Evolutionary conservation across 306 rosid species (phyloP).

Genomic region (Hippophae gyantsensis): DNA sequence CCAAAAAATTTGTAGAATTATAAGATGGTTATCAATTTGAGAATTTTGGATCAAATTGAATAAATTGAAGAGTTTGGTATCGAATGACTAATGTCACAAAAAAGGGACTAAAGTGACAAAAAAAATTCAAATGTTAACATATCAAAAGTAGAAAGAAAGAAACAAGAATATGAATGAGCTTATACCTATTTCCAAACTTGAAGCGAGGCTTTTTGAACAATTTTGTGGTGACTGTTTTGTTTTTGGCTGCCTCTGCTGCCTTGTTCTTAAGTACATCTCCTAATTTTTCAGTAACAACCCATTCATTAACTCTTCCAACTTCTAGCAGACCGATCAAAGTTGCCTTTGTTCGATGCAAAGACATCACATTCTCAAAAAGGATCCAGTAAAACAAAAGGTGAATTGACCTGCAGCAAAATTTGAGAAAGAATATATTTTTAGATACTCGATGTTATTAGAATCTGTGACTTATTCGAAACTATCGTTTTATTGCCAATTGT

Average conservation of each 20-base stretch:
- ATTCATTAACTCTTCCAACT: constrained; percentile 81
- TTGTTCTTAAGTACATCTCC: constrained; percentile 75
- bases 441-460: background rate
- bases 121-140: background rate
- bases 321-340: constrained; percentile 78
- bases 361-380: constrained; percentile 97
- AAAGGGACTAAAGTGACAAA: background rate
- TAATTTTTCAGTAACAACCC: constrained; percentile 97
- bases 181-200: constrained; percentile 67
- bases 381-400: constrained; percentile 96
- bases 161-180: constrained; percentile 6
- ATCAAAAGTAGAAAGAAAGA: background rate
- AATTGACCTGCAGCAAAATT: constrained; percentile 56
- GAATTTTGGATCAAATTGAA: too few relatives aligned
- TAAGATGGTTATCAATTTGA: too few relatives aligned
- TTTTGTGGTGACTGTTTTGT: constrained; percentile 42
- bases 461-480: background rate
- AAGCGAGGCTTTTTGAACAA: constrained; percentile 39
- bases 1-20: too few relatives aligned
- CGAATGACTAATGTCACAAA: too few relatives aligned
- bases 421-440: constrained; percentile 4
- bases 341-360: constrained; percentile 95
- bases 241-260: constrained; percentile 65
- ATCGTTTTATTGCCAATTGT: background rate
- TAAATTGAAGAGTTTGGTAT: too few relatives aligned